phyloP scores from a whole-genome alignment of 2,329 filamentous ascomycete genomes.

The Cercospora citrullina region DNA sequence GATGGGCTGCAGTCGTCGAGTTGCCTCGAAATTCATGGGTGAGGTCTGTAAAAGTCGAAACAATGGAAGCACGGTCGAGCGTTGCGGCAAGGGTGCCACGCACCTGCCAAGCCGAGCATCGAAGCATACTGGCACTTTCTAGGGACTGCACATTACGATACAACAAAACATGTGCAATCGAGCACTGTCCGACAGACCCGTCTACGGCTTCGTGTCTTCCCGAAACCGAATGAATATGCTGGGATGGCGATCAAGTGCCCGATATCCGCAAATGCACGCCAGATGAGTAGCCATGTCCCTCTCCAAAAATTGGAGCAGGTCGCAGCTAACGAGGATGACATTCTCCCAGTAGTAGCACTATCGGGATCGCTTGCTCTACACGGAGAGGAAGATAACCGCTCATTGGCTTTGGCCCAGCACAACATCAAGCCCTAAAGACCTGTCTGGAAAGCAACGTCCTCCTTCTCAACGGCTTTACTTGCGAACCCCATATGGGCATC shows the following conservation, averaged over 20 bases:
- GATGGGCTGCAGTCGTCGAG: background rate
- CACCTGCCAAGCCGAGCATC: background rate
- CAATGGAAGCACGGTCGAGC: background rate
- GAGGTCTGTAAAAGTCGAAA: background rate
- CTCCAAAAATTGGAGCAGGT: background rate
- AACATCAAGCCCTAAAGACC: background rate
- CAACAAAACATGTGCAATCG: background rate
- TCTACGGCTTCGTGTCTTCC: background rate
- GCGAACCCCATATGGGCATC: too few species aligned
- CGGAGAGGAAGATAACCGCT: background rate
- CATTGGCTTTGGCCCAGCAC: background rate
- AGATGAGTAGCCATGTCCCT: background rate
- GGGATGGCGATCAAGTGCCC: background rate
- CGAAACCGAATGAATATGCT: background rate
- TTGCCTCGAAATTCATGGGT: background rate
- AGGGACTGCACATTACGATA: background rate
- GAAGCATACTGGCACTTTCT: background rate
- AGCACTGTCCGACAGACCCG: background rate
- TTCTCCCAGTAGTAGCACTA: background rate
- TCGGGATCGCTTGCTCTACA: background rate
- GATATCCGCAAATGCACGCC: background rate
- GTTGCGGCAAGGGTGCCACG: background rate
- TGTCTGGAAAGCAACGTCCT: background rate
- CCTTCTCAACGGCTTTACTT: background rate
- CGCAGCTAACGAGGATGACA: too few species aligned